A percentile compares a stretch with the other conserved stretches of the same genome.
phyloP scores from a whole-genome alignment of 345 rosid genomes.

The Eucalyptus cloeziana region DNA sequence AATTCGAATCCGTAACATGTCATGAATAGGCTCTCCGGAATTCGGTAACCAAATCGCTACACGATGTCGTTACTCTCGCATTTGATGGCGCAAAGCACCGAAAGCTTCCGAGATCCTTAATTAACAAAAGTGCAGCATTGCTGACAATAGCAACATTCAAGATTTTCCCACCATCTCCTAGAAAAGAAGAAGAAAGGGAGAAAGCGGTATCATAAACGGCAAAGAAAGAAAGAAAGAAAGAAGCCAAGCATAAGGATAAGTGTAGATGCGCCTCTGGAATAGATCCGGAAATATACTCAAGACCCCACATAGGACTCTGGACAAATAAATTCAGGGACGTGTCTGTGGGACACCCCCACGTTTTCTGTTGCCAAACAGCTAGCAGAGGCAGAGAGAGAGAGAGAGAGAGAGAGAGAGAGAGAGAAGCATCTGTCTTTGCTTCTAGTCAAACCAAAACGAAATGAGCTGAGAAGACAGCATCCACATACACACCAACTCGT shows the following conservation, averaged over 20 bases:
- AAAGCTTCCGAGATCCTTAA: neutral
- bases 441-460: neutral
- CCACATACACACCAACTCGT: neutral
- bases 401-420: neutral
- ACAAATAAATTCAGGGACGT: neutral
- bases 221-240: neutral
- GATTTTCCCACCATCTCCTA: neutral
- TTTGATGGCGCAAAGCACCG: neutral
- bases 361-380: constrained; percentile 5
- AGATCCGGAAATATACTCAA: neutral
- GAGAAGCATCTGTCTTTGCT: neutral
- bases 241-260: neutral
- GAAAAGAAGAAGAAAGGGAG: neutral
- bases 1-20: neutral
- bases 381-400: neutral
- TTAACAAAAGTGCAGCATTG: neutral
- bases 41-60: neutral
- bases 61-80: neutral
- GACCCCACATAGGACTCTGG: neutral
- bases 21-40: neutral
- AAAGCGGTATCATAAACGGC: neutral
- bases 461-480: neutral
- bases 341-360: constrained; percentile 25
- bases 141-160: neutral
- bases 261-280: neutral